A percentile compares a stretch with the other conserved stretches of the same genome.
These are phyloP conservation scores for Scheffersomyces lignosus DNA, from an alignment of 805 yeast species.

Conservation along the genomic window DNA sequence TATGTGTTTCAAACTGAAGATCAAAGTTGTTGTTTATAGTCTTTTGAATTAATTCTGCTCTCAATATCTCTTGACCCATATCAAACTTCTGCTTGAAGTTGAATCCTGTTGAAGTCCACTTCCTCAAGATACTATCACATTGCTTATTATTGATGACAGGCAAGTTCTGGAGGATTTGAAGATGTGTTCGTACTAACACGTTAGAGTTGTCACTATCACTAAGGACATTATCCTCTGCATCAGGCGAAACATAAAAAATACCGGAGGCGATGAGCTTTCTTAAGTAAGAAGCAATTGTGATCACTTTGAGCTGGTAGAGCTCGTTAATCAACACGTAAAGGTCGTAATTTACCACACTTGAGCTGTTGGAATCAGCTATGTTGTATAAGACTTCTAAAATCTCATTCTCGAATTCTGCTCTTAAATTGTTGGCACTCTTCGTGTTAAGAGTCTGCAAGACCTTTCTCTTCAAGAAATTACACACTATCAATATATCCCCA, in stretches of 20 bases:
- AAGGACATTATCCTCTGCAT: slow-evolving; percentile 39
- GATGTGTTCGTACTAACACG: slow-evolving; percentile 42
- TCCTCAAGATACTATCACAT: slow-evolving; percentile 54
- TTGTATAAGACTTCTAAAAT: slow-evolving; percentile 40
- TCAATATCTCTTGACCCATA: slow-evolving; percentile 34
- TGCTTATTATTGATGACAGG: slow-evolving; percentile 57
- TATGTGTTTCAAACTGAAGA: not conserved
- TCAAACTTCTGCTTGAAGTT: slow-evolving; percentile 38
- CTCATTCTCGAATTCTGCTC: slow-evolving; percentile 46
- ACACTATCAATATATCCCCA: slow-evolving; percentile 37
- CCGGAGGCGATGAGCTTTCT: slow-evolving; percentile 86
- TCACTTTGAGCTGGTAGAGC: slow-evolving; percentile 48
- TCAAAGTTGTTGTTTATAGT: slow-evolving; percentile 10
- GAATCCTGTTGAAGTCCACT: slow-evolving; percentile 39
- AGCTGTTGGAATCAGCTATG: slow-evolving; percentile 22
- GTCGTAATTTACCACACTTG: slow-evolving; percentile 13
- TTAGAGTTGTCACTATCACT: slow-evolving; percentile 2
- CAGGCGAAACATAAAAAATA: slow-evolving; percentile 56
- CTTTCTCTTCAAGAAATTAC: slow-evolving; percentile 45
- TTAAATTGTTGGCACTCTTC: slow-evolving; percentile 23
- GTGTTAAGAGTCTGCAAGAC: slow-evolving; percentile 25
- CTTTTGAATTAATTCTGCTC: slow-evolving; percentile 31
- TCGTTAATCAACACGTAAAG: slow-evolving; percentile 53
- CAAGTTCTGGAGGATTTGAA: slow-evolving; percentile 56
- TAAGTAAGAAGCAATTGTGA: slow-evolving; percentile 65